phyloP scores from a whole-genome alignment of 2,329 filamentous ascomycete species.

The Dothistroma pini region DNA sequence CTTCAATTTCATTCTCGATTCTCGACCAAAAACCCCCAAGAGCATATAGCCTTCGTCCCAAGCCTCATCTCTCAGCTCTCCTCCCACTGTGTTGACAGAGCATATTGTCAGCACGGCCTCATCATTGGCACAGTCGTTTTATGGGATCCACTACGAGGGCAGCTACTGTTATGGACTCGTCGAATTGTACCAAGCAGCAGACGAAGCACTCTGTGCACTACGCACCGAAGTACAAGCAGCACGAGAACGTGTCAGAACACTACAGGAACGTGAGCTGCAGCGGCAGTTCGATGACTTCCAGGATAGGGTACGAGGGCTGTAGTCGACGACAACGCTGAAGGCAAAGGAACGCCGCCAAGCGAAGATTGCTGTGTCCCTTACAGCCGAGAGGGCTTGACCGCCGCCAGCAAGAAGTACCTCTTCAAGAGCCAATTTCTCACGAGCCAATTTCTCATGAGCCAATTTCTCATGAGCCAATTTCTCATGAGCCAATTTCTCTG shows the following conservation, averaged over 20 bases:
- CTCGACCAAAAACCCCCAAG: no score
- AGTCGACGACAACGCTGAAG: neutral
- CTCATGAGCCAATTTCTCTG: neutral
- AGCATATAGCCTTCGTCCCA: neutral
- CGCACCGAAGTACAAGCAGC: neutral
- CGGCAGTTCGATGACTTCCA: neutral
- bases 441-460: neutral
- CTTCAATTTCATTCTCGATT: no score
- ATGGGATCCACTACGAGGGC: neutral
- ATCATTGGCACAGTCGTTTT: neutral
- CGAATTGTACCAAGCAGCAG: neutral
- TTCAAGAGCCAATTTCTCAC: no score
- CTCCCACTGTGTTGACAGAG: neutral
- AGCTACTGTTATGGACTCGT: neutral
- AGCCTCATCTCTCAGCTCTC: neutral
- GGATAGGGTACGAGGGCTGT: neutral
- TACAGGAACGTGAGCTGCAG: neutral
- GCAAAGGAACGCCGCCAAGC: neutral
- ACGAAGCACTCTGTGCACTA: neutral
- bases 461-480: neutral
- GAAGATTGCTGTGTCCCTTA: neutral
- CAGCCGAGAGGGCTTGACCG: neutral
- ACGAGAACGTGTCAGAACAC: neutral
- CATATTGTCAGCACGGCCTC: neutral
- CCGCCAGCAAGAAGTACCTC: neutral